Evolutionary conservation across 306 rosid genomes (phyloP).

Genomic region (Trifolium dubium): DNA sequence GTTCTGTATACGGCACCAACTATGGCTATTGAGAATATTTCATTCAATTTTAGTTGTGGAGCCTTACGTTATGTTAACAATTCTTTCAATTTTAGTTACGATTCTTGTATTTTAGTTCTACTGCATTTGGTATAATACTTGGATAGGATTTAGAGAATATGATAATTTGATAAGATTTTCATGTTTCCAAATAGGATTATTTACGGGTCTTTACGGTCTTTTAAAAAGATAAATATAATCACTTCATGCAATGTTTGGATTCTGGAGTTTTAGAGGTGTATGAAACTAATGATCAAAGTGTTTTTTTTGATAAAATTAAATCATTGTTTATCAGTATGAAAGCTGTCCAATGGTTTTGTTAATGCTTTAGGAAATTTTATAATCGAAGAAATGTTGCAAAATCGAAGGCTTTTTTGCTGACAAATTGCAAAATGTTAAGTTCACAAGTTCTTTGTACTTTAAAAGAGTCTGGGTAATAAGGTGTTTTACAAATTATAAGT

Average conservation of each 20-base stretch:
- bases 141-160: slow-evolving; percentile 32
- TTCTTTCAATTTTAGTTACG: slow-evolving; percentile 32
- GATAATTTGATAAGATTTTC: slow-evolving; percentile 12
- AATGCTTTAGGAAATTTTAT: too few species aligned
- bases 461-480: too few species aligned
- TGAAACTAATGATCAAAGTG: too few species aligned
- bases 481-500: too few species aligned
- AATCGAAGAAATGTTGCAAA: too few species aligned
- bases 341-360: too few species aligned
- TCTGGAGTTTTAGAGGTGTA: too few species aligned
- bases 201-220: not conserved
- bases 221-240: not conserved
- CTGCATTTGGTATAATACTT: slow-evolving; percentile 31
- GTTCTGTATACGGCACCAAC: slow-evolving; percentile 57
- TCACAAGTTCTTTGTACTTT: too few species aligned
- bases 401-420: too few species aligned
- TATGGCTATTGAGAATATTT: slow-evolving; percentile 51
- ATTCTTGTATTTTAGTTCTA: slow-evolving; percentile 32
- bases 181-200: slow-evolving; percentile 1
- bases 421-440: too few species aligned
- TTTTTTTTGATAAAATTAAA: too few species aligned
- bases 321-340: too few species aligned
- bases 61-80: slow-evolving; percentile 36
- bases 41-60: slow-evolving; percentile 36
- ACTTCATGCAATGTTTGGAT: not conserved